Conservation (phyloP, 495 filamentous ascomycete species). For the Aspergillus panamensis region DNA sequence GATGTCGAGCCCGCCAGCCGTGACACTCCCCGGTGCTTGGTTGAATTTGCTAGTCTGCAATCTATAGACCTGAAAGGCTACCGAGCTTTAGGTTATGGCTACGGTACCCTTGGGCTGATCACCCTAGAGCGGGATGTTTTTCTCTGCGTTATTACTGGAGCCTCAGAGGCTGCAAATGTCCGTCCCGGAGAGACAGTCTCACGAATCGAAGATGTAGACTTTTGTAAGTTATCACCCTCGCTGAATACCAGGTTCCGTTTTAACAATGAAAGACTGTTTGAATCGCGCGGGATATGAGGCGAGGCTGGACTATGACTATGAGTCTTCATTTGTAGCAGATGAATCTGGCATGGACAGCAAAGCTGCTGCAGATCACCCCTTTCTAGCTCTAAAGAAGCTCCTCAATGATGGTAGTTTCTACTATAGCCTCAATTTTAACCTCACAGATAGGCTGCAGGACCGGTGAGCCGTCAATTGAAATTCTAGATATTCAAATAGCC, state of each 20-base stretch:
- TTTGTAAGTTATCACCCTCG: slow-evolving; percentile 51
- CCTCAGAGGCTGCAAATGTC: slow-evolving; percentile 73
- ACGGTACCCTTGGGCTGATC: slow-evolving; percentile 87
- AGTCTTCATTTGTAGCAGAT: slow-evolving; percentile 48
- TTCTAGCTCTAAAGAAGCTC: slow-evolving; percentile 82
- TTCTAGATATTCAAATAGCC: background rate
- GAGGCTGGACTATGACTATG: slow-evolving; percentile 58
- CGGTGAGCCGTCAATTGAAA: slow-evolving; percentile 53
- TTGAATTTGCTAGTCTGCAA: slow-evolving; percentile 73
- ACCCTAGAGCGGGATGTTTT: slow-evolving; percentile 84
- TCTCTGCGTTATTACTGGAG: slow-evolving; percentile 80
- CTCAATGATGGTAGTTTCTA: slow-evolving; percentile 95
- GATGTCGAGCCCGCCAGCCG: slow-evolving; percentile 31
- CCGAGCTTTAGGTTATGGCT: slow-evolving; percentile 68
- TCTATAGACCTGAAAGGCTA: slow-evolving; percentile 68
- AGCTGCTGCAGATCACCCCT: slow-evolving; percentile 81
- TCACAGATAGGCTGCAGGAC: slow-evolving; percentile 90
- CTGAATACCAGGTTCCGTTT: background rate
- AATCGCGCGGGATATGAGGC: slow-evolving; percentile 80
- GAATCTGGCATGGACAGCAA: slow-evolving; percentile 53
- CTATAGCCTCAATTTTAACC: slow-evolving; percentile 94
- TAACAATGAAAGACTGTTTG: slow-evolving; percentile 61
- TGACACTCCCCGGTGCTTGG: slow-evolving; percentile 67
- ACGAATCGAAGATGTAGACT: slow-evolving; percentile 82
- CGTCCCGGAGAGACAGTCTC: slow-evolving; percentile 84